These are phyloP conservation scores for Carex cristatella DNA, from an alignment of 176 grass and related monocot genomes.

Conservation along the genomic window DNA sequence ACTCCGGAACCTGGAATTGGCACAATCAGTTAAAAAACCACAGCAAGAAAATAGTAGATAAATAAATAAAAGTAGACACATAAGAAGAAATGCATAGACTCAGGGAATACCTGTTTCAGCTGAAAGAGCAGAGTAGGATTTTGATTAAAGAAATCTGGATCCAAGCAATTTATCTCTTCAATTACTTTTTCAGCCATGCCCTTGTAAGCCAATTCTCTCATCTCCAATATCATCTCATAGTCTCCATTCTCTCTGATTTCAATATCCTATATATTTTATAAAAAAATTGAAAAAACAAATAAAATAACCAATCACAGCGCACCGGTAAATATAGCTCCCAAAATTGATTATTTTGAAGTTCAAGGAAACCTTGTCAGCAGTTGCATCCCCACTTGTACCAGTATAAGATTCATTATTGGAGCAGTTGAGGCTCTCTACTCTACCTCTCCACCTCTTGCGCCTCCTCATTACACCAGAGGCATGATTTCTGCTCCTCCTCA, in stretches of 20 bases:
- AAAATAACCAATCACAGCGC: slow-evolving; percentile 1
- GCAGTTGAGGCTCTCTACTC: slow-evolving; percentile 47
- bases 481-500: slow-evolving; percentile 71
- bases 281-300: neutral
- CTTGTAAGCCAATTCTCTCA: slow-evolving; percentile 70
- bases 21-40: neutral
- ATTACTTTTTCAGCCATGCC: slow-evolving; percentile 92
- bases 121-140: slow-evolving; percentile 90
- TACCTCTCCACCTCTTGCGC: slow-evolving; percentile 93
- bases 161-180: slow-evolving; percentile 76
- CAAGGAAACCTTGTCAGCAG: slow-evolving; percentile 44
- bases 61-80: neutral
- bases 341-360: neutral
- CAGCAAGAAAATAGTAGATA: slow-evolving; percentile 3
- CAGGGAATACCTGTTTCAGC: slow-evolving; percentile 74
- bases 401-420: slow-evolving; percentile 14
- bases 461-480: slow-evolving; percentile 44
- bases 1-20: neutral
- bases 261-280: slow-evolving; percentile 15
- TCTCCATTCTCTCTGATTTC: slow-evolving; percentile 43
- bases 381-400: slow-evolving; percentile 33
- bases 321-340: neutral
- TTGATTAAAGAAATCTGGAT: slow-evolving; percentile 78
- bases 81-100: neutral
- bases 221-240: slow-evolving; percentile 77